phyloP scores from a whole-genome alignment of 148 eudicot genomes.

The Persicaria maculosa region DNA sequence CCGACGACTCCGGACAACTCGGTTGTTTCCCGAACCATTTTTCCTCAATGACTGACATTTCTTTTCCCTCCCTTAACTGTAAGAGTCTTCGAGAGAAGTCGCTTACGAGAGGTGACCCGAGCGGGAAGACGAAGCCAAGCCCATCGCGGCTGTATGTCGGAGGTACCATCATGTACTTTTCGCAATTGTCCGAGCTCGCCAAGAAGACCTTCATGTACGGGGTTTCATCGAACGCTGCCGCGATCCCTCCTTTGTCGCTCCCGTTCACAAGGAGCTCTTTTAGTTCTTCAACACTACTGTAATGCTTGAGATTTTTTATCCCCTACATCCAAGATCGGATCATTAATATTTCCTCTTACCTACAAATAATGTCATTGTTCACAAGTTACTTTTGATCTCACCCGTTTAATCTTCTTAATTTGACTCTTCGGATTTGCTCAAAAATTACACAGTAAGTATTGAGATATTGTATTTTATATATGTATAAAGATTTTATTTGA shows the following conservation, averaged over 20 bases:
- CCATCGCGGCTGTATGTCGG: slow-evolving; percentile 11
- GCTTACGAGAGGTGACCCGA: slow-evolving; percentile 32
- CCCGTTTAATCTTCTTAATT: too few species aligned
- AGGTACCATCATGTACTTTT: background rate
- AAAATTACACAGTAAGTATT: too few species aligned
- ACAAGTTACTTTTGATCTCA: too few species aligned
- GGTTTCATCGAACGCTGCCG: slow-evolving; percentile 14
- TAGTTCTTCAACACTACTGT: too few species aligned
- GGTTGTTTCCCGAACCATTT: slow-evolving; percentile 10
- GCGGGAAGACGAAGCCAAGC: slow-evolving; percentile 22
- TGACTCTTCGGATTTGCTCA: too few species aligned
- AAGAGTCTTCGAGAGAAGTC: slow-evolving; percentile 47
- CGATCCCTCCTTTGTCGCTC: too few species aligned
- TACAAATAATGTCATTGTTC: too few species aligned
- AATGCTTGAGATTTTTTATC: too few species aligned
- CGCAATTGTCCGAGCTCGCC: background rate
- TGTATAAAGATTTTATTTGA: too few species aligned
- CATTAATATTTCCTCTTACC: slow-evolving; percentile 1
- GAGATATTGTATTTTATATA: too few species aligned
- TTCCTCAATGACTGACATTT: slow-evolving; percentile 27
- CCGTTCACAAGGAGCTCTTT: too few species aligned
- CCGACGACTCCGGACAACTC: background rate
- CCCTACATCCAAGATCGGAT: too few species aligned
- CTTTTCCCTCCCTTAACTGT: slow-evolving; percentile 31
- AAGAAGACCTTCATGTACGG: background rate